Evolutionary conservation across 2,329 filamentous ascomycete genomes (phyloP), one percentile per base, ranked within the genome.

Genomic region (Raffaelea deltoideospora): DNA sequence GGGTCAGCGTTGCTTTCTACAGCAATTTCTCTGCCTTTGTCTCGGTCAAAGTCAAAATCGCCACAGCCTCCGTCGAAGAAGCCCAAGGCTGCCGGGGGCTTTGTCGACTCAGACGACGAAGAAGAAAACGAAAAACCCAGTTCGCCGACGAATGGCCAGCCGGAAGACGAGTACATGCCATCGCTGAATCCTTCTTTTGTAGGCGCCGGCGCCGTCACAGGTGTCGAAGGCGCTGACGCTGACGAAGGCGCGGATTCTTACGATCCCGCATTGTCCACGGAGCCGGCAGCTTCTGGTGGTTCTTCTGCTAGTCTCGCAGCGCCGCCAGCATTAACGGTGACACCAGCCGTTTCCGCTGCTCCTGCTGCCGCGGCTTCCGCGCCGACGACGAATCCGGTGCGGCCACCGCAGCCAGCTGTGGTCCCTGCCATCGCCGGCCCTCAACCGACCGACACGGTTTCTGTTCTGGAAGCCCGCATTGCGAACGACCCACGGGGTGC

Each of bases 401-500:
- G 15, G 17, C 34, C 35, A 21, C 17, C 45, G 8, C 35, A 24
- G 9, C 27, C 21, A 43, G 33, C 45, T 41, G 43, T 47, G 38
- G 20, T 38, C 21, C 41, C 50, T 38, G 37, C 42, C 40, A 44
- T 43, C 38, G 51, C 41, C 49, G 52, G 50, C 42, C 27, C 18
- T 10, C n/a, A 18, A 35, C 74, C 79, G 38, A 72, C 79, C 59
- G 81, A 93, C 58, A 72, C 72, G 45, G 68, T 88, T 48, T 76
- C 79, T 40, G 72, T 87, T 41, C 67, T 96, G 51, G 88, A 98
- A 63, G 83, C 90, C 55, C 78, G 88, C 52, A 80, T 96, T 55
- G 79, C 80, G 53, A 83, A 95, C 51, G 90, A 98, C 53, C 83
- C 88, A 14, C 81, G 85, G 49, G 90, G 88, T 51, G 87, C 95